phyloP scores from a whole-genome alignment of 2,329 filamentous ascomycete genomes.

The Aureobasidium sp. region DNA sequence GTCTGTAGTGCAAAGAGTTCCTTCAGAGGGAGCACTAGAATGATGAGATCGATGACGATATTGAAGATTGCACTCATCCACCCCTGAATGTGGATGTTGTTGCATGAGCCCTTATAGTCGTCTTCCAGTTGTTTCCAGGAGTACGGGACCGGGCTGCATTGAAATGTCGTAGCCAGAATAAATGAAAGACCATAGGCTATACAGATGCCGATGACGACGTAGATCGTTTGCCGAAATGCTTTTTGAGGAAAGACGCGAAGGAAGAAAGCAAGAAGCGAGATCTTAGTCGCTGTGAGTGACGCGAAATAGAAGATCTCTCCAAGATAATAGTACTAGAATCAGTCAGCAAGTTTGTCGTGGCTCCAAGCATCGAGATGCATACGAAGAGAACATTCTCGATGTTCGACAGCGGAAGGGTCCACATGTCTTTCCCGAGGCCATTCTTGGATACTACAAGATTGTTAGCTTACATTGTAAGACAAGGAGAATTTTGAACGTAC shows the following conservation, averaged over 20 bases:
- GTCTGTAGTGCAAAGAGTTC: constrained; percentile 13
- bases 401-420: constrained; percentile 14
- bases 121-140: constrained; percentile 10
- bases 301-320: constrained; percentile 22
- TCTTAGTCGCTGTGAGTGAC: constrained; percentile 25
- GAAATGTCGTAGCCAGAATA: constrained; percentile 11
- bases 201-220: constrained; percentile 21
- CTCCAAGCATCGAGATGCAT: background rate
- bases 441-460: constrained; percentile 13
- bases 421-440: constrained; percentile 19
- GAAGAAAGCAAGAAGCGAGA: constrained; percentile 26
- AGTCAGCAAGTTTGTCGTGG: background rate
- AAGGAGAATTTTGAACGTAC: background rate
- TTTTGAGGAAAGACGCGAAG: constrained; percentile 26
- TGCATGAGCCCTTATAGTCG: constrained; percentile 1
- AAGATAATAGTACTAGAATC: background rate
- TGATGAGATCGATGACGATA: constrained; percentile 13
- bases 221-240: constrained; percentile 21
- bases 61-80: constrained; percentile 14
- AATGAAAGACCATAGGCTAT: constrained; percentile 12
- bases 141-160: constrained; percentile 9
- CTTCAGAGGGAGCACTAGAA: constrained; percentile 13
- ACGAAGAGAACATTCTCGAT: constrained; percentile 14
- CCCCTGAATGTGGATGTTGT: constrained; percentile 6
- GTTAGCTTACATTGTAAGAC: background rate